Evolutionary conservation across 768 basidiomycete genomes (phyloP), one percentile per base, ranked within the genome.

Genomic region (Hypsizygus marmoreus): DNA sequence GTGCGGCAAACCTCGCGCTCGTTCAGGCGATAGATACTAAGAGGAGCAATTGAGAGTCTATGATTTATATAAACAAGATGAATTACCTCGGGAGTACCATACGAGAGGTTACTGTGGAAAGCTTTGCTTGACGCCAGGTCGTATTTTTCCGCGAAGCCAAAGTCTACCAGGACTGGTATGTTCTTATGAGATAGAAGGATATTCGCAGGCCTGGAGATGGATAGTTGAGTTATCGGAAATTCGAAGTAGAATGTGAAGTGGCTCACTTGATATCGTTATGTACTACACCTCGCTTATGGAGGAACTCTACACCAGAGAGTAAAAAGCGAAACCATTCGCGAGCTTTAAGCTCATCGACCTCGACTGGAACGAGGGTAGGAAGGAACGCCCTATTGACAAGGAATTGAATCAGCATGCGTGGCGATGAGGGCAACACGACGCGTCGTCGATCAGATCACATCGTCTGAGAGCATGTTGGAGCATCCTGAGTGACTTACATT

Each of bases 231-330:
- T 31, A 34, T 9, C 43, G 51, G 40, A 3, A 16, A 50, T 14
- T 30, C 36, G 43, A 43, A 13, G 31, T n/a, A 45, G 32, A 51
- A 29, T n/a, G n/a, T 4, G 40, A 29, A n/a, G 11, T 17, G 6
- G 68, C 84, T 23, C 58, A 92, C 88, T 95, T 95, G 74, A 95
- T 91, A 60, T 95, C 93, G 63, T 95, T 95, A 63, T 95, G 93
- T 0, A 91, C 88, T 29, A 92, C 84, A 39, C 91, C 89, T 40
- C 83, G 84, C 41, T 73, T 74, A 64, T 95, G 93, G 4, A 95
- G 77, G 58, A 91, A 93, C 51, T 87, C 82, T 26, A 94, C 77
- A 2, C 85, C 92, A 10, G 88, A 89, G 20, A 93, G 75, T 9
- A 95, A 82, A 41, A 79, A 84, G 36, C 75, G 79, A 60, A 94